Conservation (phyloP, 495 filamentous ascomycete genomes). For the Immersiella caudata region DNA sequence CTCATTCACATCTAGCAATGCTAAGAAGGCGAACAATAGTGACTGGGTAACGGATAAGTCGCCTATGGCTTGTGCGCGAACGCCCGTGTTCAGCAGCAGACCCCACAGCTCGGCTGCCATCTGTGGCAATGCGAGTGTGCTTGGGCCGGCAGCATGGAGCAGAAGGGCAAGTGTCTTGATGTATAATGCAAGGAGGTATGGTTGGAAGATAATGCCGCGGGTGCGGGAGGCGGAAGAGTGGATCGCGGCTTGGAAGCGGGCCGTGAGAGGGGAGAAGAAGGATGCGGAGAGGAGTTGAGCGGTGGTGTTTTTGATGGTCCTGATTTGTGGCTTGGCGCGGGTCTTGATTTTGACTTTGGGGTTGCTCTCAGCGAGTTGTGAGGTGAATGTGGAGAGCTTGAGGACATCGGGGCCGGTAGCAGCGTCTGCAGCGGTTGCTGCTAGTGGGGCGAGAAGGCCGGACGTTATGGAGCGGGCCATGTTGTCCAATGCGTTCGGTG, state of each 20-base stretch:
- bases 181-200: constrained; percentile 61
- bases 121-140: constrained; percentile 61
- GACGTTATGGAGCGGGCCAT: constrained; percentile 65
- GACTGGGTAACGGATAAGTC: constrained; percentile 70
- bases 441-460: constrained; percentile 76
- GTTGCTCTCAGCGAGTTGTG: constrained; percentile 38
- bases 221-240: constrained; percentile 45
- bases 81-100: constrained; percentile 54
- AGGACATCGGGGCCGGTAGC: constrained; percentile 78
- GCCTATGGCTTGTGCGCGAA: constrained; percentile 47
- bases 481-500: constrained; percentile 60
- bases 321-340: constrained; percentile 56
- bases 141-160: constrained; percentile 66
- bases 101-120: constrained; percentile 75
- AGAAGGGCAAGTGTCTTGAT: constrained; percentile 69
- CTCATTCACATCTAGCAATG: constrained; percentile 83
- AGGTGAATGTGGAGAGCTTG: constrained; percentile 64
- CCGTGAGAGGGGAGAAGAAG: constrained; percentile 81
- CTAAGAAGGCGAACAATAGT: constrained; percentile 75
- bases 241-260: constrained; percentile 58
- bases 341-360: constrained; percentile 31
- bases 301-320: constrained; percentile 72
- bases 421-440: constrained; percentile 68
- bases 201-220: constrained; percentile 58
- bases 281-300: constrained; percentile 70